Base-by-base conservation (phyloP, 108 stramenopile species). In the Cyclotella choctawhatcheeana region DNA sequence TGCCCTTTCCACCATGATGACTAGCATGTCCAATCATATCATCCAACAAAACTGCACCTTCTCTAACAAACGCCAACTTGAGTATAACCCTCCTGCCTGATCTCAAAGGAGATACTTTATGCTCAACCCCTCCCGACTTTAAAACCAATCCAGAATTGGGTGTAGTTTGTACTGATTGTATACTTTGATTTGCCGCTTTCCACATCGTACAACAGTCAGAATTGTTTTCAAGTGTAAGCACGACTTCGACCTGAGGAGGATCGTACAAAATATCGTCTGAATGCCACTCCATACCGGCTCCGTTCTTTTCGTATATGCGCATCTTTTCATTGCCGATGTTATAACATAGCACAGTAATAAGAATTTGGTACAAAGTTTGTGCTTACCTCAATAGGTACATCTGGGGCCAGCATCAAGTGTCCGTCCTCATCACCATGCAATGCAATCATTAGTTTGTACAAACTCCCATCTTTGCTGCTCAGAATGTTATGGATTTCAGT, bases 141-240 rank as follows among this genome's bases (percentile, higher is more conserved):
- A 79, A 40, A 44, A 79, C 56, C 25, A 79, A 50, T 44, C 65
- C 71, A 31, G 77, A 79, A 55, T 79, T 79, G 16, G 77, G 77
- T 18, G 77, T 73, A n/a, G 77, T 79, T 40, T 79, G 71, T 4
- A 35, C 64, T 13, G 67, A 72, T 52, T 33, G 37, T 26, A 53
- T 40, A 37, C 18, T 0, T 32, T 33, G 17, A 52, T 67, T 50
- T 14, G 44, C 34, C 5, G 69, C 52, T 58, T 71, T 76, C 89
- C 89, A 90, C 79, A 84, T 71, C 44, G 92, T 93, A 26, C 26
- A 52, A 54, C 92, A 93, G 79, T 93, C 88, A n/a, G 92, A 93
- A 34, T 59, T 89, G 64, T 93, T 93, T 48, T 93, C 92, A 26
- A 93, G 14, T 8, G 92, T 93, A 22, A 88, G 55, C 0, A 93